Conservation (phyloP, 116 monocot genomes). For the Dioscorea cayenensis region DNA sequence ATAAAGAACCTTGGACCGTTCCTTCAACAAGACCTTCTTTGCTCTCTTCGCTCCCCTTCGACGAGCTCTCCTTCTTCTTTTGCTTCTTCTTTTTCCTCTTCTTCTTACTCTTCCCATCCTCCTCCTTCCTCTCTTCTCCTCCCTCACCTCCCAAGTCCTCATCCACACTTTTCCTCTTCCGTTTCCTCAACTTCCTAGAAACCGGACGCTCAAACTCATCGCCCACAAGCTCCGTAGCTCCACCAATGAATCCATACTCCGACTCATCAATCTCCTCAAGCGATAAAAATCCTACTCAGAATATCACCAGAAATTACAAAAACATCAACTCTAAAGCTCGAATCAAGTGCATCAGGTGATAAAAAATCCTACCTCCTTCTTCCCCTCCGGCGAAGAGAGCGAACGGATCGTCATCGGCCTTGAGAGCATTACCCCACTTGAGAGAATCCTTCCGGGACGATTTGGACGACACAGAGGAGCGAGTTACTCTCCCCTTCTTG, state of each 20-base stretch:
- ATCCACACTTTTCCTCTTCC: slow-evolving; percentile 20
- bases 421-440: slow-evolving; percentile 34
- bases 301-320: not conserved
- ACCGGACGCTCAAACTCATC: slow-evolving; percentile 6
- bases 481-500: slow-evolving; percentile 9
- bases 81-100: slow-evolving; percentile 32
- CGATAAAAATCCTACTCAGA: slow-evolving; percentile 62
- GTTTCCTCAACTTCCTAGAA: slow-evolving; percentile 28
- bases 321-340: not conserved
- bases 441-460: slow-evolving; percentile 6
- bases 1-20: slow-evolving; percentile 21
- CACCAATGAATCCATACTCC: slow-evolving; percentile 51
- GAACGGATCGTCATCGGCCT: slow-evolving; percentile 42
- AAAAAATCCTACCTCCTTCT: slow-evolving; percentile 55
- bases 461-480: not conserved
- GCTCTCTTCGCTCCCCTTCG: slow-evolving; percentile 2
- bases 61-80: slow-evolving; percentile 14
- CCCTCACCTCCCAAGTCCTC: slow-evolving; percentile 11
- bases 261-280: slow-evolving; percentile 90
- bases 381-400: slow-evolving; percentile 35
- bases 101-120: slow-evolving; percentile 17
- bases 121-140: slow-evolving; percentile 16
- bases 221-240: slow-evolving; percentile 2
- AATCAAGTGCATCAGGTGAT: not conserved
- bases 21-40: slow-evolving; percentile 16